Evolutionary conservation across 306 rosid genomes (phyloP).

Genomic region (Prunus davidiana): DNA sequence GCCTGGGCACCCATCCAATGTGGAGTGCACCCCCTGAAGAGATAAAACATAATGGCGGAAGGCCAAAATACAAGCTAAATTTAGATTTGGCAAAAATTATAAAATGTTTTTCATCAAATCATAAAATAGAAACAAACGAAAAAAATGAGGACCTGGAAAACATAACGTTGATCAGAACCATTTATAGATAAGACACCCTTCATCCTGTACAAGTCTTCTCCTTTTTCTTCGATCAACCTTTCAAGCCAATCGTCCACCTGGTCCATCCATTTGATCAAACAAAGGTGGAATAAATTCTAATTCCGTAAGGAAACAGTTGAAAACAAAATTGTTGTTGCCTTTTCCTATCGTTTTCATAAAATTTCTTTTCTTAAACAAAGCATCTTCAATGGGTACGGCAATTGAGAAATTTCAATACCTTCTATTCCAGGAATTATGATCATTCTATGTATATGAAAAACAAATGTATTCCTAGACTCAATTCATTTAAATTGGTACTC

Average conservation of each 20-base stretch:
- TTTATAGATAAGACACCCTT: slow-evolving; percentile 75
- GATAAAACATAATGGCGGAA: neutral
- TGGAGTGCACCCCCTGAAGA: slow-evolving; percentile 85
- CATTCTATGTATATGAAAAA: neutral
- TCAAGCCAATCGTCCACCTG: slow-evolving; percentile 95
- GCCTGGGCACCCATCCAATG: slow-evolving; percentile 81
- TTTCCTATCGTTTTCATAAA: neutral
- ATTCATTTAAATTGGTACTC: neutral
- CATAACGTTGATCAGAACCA: slow-evolving; percentile 72
- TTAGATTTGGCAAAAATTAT: neutral
- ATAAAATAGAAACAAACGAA: neutral
- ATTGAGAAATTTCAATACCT: neutral
- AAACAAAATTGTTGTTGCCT: too few relatives aligned
- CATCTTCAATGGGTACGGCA: neutral
- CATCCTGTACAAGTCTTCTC: slow-evolving; percentile 94
- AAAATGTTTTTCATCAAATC: neutral
- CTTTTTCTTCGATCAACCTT: slow-evolving; percentile 82
- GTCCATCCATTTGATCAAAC: slow-evolving; percentile 1
- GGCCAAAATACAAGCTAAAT: neutral
- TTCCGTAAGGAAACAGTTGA: neutral
- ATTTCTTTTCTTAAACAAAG: neutral
- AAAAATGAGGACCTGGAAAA: slow-evolving; percentile 60
- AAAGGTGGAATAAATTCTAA: neutral
- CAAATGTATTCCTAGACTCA: neutral
- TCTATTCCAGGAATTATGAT: neutral